A percentile compares a stretch with the other conserved stretches of the same genome.
Conservation (phyloP, 805 yeast genomes). For the Zygotorulaspora chibaensis region DNA sequence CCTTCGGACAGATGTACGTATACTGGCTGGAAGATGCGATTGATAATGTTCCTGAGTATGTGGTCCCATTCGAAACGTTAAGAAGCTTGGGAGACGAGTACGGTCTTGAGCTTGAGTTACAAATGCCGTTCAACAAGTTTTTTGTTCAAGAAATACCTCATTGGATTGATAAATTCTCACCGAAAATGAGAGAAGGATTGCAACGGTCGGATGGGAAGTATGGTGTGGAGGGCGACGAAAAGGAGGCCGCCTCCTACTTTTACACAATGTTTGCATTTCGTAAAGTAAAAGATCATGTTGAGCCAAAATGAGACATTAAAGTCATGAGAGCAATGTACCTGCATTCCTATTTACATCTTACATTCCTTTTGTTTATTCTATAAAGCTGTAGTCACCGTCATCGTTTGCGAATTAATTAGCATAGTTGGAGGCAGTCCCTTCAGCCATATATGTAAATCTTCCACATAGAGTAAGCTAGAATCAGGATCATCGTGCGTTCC, state of each 20-base stretch:
- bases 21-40: slow-evolving; percentile 89
- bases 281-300: slow-evolving; percentile 40
- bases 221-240: slow-evolving; percentile 85
- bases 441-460: slow-evolving; percentile 75
- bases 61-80: slow-evolving; percentile 88
- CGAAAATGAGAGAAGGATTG: slow-evolving; percentile 63
- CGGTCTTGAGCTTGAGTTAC: slow-evolving; percentile 65
- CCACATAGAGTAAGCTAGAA: slow-evolving; percentile 70
- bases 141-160: slow-evolving; percentile 75
- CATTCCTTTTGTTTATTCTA: slow-evolving; percentile 30
- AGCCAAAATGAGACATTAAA: slow-evolving; percentile 1
- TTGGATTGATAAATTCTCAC: slow-evolving; percentile 54
- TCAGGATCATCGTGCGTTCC: slow-evolving; percentile 72
- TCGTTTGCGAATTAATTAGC: slow-evolving; percentile 83
- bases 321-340: background rate
- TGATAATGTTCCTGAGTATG: slow-evolving; percentile 93
- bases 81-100: slow-evolving; percentile 80
- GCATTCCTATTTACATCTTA: slow-evolving; percentile 6
- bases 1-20: slow-evolving; percentile 79
- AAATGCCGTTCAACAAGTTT: slow-evolving; percentile 74
- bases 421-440: slow-evolving; percentile 77
- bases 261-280: slow-evolving; percentile 82
- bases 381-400: slow-evolving; percentile 92
- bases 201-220: slow-evolving; percentile 71
- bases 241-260: slow-evolving; percentile 82